Evolutionary conservation across 306 rosid species (phyloP).

Genomic region (Trifolium subterraneum): DNA sequence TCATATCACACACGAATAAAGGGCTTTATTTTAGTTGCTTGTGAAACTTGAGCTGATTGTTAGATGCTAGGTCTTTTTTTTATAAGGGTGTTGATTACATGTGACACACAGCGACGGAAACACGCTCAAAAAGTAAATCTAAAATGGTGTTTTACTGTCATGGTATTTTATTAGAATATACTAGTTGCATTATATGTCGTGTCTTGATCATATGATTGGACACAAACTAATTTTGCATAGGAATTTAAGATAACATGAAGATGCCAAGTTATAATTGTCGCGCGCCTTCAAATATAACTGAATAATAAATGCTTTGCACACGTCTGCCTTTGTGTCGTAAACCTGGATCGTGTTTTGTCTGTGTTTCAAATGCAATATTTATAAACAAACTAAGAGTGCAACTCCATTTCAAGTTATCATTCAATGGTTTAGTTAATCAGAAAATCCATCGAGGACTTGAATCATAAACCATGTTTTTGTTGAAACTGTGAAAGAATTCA

Average conservation of each 20-base stretch:
- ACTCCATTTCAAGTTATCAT: not conserved
- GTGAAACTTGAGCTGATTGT: not conserved
- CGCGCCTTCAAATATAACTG: slow-evolving; percentile 4
- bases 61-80: slow-evolving; percentile 11
- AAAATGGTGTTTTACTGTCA: slow-evolving; percentile 13
- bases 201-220: slow-evolving; percentile 15
- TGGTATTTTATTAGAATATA: slow-evolving; percentile 18
- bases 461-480: not conserved
- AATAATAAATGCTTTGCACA: slow-evolving; percentile 23
- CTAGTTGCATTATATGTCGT: slow-evolving; percentile 3
- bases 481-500: not conserved
- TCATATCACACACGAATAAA: slow-evolving; percentile 1
- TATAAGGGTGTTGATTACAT: not conserved
- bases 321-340: slow-evolving; percentile 15
- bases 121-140: slow-evolving; percentile 18
- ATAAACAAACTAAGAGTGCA: not conserved
- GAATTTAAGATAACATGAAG: slow-evolving; percentile 14
- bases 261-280: slow-evolving; percentile 21
- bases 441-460: not conserved
- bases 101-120: not conserved
- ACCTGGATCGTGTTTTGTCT: not conserved
- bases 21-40: slow-evolving; percentile 12
- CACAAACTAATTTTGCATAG: slow-evolving; percentile 4
- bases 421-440: slow-evolving; percentile 8
- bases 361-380: not conserved